phyloP scores from a whole-genome alignment of 164 flowering plant species.

The Vitis cinerea region DNA sequence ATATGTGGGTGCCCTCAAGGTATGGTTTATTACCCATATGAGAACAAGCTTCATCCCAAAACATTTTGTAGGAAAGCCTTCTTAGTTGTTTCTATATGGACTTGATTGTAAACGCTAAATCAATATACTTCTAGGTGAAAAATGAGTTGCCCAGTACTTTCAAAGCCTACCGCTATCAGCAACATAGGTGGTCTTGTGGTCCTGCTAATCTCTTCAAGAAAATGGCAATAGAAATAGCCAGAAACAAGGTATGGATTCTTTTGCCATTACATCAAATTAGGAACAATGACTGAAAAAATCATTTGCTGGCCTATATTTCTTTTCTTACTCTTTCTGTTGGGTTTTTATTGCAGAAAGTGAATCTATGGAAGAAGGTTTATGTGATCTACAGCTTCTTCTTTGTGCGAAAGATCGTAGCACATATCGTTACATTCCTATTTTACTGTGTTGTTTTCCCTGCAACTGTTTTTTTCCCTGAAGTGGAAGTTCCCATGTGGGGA shows the following conservation, averaged over 20 bases:
- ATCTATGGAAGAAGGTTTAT: slow-evolving; percentile 73
- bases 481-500: slow-evolving; percentile 42
- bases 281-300: neutral
- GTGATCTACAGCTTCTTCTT: slow-evolving; percentile 93
- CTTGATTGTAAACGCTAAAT: no score
- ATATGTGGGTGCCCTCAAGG: slow-evolving; percentile 36
- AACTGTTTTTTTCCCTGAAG: slow-evolving; percentile 43
- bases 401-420: slow-evolving; percentile 82
- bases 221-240: slow-evolving; percentile 31
- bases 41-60: no score
- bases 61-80: no score
- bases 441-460: slow-evolving; percentile 57
- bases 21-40: slow-evolving; percentile 4
- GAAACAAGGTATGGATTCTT: slow-evolving; percentile 17
- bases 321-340: neutral
- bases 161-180: slow-evolving; percentile 47
- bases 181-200: slow-evolving; percentile 57
- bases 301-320: neutral
- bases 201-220: slow-evolving; percentile 52
- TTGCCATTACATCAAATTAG: no score
- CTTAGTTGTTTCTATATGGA: neutral
- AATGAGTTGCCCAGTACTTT: slow-evolving; percentile 52
- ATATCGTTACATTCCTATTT: slow-evolving; percentile 73
- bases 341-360: slow-evolving; percentile 58
- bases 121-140: slow-evolving; percentile 29